A percentile compares a stretch with the other conserved stretches of the same genome.
These are phyloP conservation scores for Rhodotorula sp. DNA, from an alignment of 1,284 basidiomycete genomes.

Conservation along the genomic window DNA sequence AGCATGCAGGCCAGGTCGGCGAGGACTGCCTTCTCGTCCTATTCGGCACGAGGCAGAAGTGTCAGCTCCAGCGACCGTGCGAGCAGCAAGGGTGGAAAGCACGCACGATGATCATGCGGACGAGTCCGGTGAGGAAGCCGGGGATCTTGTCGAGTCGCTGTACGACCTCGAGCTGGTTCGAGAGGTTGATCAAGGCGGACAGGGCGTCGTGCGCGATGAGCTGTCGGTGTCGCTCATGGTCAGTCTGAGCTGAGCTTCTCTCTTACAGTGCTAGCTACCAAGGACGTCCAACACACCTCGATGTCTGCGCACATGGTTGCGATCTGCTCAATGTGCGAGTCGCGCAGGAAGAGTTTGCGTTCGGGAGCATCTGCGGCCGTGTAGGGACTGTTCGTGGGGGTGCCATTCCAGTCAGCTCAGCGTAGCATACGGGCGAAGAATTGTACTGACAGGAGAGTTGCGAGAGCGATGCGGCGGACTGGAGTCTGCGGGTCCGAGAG, in stretches of 20 bases:
- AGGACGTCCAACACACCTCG: constrained; percentile 18
- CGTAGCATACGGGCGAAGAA: neutral
- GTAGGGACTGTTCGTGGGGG: constrained; percentile 27
- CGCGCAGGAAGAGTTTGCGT: constrained; percentile 38
- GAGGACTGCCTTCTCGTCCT: constrained; percentile 86
- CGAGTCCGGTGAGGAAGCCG: constrained; percentile 76
- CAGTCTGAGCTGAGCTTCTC: too few species aligned
- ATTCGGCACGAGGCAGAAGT: neutral
- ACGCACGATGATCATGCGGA: constrained; percentile 86
- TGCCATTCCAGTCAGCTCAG: neutral
- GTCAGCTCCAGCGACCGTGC: constrained; percentile 1
- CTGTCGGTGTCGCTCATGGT: constrained; percentile 52
- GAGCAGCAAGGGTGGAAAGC: neutral
- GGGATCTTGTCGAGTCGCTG: constrained; percentile 66
- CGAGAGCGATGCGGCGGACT: constrained; percentile 40
- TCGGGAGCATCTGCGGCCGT: constrained; percentile 32
- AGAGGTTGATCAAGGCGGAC: constrained; percentile 88
- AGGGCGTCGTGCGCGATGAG: constrained; percentile 92
- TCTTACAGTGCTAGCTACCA: too few species aligned
- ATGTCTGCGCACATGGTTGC: constrained; percentile 40
- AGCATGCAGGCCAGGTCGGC: constrained; percentile 96
- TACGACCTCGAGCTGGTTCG: constrained; percentile 74
- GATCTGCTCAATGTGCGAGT: constrained; percentile 37
- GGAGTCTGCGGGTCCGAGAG: constrained; percentile 33
- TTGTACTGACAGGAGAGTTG: constrained; percentile 24